Percentiles rank a stretch among this genome's conserved stretches.
Evolutionary conservation across 2,329 filamentous ascomycete species (phyloP).

Genomic region (Aspergillus thermomutatus): DNA sequence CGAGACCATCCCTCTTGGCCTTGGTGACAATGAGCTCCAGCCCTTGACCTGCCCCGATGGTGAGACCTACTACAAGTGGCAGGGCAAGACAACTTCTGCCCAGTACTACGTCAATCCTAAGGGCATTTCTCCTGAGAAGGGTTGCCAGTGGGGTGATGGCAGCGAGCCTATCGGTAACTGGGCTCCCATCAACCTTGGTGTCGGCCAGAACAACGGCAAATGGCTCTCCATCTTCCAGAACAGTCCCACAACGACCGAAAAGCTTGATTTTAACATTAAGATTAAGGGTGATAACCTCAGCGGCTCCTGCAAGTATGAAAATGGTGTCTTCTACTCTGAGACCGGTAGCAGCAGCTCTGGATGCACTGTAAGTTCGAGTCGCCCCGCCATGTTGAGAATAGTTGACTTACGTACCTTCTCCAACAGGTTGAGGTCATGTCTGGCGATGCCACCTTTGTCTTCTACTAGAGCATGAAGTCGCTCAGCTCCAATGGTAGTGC

Average conservation of each 20-base stretch:
- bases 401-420: slow-evolving; percentile 9
- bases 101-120: slow-evolving; percentile 96
- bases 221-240: slow-evolving; percentile 87
- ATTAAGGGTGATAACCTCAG: slow-evolving; percentile 64
- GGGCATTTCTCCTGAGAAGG: slow-evolving; percentile 63
- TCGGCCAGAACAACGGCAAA: slow-evolving; percentile 69
- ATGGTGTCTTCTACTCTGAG: slow-evolving; percentile 59
- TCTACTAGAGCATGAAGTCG: slow-evolving; percentile 27
- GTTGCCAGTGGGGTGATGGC: slow-evolving; percentile 72
- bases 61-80: slow-evolving; percentile 71
- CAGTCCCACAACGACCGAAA: slow-evolving; percentile 65
- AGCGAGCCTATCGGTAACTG: slow-evolving; percentile 69
- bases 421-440: slow-evolving; percentile 47
- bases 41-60: slow-evolving; percentile 73
- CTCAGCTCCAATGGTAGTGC: background rate
- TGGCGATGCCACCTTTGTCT: slow-evolving; percentile 50
- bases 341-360: slow-evolving; percentile 54
- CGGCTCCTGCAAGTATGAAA: slow-evolving; percentile 62
- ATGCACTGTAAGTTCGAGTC: slow-evolving; percentile 69
- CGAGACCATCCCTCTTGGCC: slow-evolving; percentile 75
- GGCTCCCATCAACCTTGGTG: slow-evolving; percentile 81
- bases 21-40: slow-evolving; percentile 56
- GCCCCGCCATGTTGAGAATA: slow-evolving; percentile 2
- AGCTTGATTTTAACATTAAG: slow-evolving; percentile 74
- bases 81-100: slow-evolving; percentile 71